Evolutionary conservation across 2,329 filamentous ascomycete genomes (phyloP).

Genomic region (Stagonosporopsis chrysanthemi): DNA sequence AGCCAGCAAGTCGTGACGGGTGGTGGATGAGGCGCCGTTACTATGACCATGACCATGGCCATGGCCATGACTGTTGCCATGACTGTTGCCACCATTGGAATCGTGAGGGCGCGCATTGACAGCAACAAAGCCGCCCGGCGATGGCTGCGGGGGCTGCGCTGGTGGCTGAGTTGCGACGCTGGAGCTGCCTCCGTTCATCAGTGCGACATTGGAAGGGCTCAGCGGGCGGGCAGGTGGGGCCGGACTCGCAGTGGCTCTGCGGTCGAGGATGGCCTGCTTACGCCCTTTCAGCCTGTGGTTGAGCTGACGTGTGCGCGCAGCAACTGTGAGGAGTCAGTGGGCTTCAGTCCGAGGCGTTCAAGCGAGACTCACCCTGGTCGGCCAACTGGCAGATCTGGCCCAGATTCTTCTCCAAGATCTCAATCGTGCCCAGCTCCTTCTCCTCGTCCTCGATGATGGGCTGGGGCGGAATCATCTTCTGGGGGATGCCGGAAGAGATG

Average conservation of each 20-base stretch:
- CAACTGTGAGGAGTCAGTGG: slow-evolving; percentile 55
- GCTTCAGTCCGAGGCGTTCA: not conserved
- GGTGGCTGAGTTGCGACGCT: slow-evolving; percentile 23
- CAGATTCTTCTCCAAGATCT: slow-evolving; percentile 82
- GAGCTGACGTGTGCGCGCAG: slow-evolving; percentile 75
- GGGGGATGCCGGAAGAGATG: slow-evolving; percentile 81
- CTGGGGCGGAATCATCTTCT: slow-evolving; percentile 81
- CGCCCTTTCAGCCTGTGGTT: slow-evolving; percentile 81
- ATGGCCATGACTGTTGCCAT: not conserved
- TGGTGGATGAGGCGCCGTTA: slow-evolving; percentile 63
- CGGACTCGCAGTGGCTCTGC: slow-evolving; percentile 62
- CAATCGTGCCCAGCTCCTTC: slow-evolving; percentile 82
- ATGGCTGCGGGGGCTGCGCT: slow-evolving; percentile 35
- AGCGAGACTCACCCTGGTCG: slow-evolving; percentile 67
- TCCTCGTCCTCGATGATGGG: slow-evolving; percentile 86
- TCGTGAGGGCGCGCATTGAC: slow-evolving; percentile 62
- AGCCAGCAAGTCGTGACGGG: slow-evolving; percentile 66
- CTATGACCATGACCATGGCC: slow-evolving; percentile 22
- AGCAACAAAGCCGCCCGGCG: slow-evolving; percentile 64
- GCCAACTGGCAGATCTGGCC: slow-evolving; percentile 80
- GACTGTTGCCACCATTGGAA: slow-evolving; percentile 34
- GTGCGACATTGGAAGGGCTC: slow-evolving; percentile 52
- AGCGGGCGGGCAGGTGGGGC: slow-evolving; percentile 44
- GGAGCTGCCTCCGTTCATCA: slow-evolving; percentile 51
- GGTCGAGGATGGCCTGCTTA: slow-evolving; percentile 73